Evolutionary conservation across 129 eudicot species (phyloP).

Genomic region (Saposhnikovia divaricata): DNA sequence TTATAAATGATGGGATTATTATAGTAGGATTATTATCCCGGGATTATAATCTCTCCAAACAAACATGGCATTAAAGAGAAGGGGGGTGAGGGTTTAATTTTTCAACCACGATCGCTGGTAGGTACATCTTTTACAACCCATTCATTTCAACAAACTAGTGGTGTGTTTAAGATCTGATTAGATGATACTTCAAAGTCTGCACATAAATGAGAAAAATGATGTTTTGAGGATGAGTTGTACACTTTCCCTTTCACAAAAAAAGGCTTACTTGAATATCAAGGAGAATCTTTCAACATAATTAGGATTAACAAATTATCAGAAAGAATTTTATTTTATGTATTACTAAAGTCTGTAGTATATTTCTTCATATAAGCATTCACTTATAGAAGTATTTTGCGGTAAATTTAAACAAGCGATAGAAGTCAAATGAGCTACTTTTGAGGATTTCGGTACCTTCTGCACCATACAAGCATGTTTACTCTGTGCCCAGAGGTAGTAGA

Average conservation of each 20-base stretch:
- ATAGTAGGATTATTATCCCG: too few relatives aligned
- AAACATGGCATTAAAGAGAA: too few relatives aligned
- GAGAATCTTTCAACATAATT: neutral
- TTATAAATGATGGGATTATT: too few relatives aligned
- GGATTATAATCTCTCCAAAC: too few relatives aligned
- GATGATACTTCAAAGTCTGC: neutral
- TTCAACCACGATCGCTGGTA: neutral
- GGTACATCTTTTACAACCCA: too few relatives aligned
- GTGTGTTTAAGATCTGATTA: neutral
- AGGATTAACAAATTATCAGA: neutral
- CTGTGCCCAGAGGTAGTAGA: constrained; percentile 53
- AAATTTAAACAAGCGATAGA: neutral
- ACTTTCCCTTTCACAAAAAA: neutral
- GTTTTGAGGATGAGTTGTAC: neutral
- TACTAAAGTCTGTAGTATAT: neutral
- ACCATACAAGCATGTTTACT: constrained; percentile 51
- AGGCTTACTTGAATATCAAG: neutral
- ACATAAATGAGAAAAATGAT: neutral
- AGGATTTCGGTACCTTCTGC: constrained; percentile 47
- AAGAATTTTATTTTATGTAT: neutral
- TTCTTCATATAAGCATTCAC: neutral
- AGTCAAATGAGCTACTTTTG: neutral
- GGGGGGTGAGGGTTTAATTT: too few relatives aligned
- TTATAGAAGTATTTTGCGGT: neutral
- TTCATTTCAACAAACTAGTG: too few relatives aligned